Base-by-base conservation (phyloP, 2,329 filamentous ascomycete genomes). In the Ascochyta pisi region DNA sequence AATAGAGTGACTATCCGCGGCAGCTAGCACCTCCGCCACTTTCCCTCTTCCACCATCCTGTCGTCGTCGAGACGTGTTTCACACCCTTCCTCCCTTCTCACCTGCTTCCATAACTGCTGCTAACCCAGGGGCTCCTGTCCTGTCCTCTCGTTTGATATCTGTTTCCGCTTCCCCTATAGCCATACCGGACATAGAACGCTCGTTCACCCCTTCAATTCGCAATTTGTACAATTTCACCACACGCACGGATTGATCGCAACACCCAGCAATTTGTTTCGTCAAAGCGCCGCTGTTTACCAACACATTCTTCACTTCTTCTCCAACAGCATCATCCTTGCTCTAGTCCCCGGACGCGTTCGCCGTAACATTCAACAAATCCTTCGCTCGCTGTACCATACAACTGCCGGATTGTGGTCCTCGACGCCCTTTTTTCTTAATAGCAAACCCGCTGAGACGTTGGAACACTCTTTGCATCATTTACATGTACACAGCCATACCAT, bases 71-170 rank as follows among this genome's bases (percentile, higher is more conserved):
- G 53, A 58, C 55, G 50, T 55, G 65, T 75, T 75, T 74, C 72
- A 75, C 56, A 56, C 59, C 50, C 44, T 58, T 51, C 61, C 59
- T 58, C 62, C 60, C 50, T 60, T 56, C 56, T 54, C 55, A 65
- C 47, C 63, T 60, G 42, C 60, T 50, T 54, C 47, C 67, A 66
- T 64, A 67, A 62, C 61, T 69, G 64, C 67, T 62, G 56, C 57
- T 38, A 39, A 26, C 58, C 58, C 44, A 62, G 61, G 68, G 65
- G 65, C 68, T 46, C 39, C 60, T 58, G 70, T 70, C 68, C 70
- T 66, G 62, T 73, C 61, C 72, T 61, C 60, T 76, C 72, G 70
- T 75, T 76, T 75, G 69, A 73, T 63, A 60, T 63, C 54, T 43
- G 62, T 70, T 64, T 71, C 64, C 62, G 31, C 57, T 61, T 55